phyloP scores from a whole-genome alignment of 192 early-diverging fungal species.

The Mortierella alpina region DNA sequence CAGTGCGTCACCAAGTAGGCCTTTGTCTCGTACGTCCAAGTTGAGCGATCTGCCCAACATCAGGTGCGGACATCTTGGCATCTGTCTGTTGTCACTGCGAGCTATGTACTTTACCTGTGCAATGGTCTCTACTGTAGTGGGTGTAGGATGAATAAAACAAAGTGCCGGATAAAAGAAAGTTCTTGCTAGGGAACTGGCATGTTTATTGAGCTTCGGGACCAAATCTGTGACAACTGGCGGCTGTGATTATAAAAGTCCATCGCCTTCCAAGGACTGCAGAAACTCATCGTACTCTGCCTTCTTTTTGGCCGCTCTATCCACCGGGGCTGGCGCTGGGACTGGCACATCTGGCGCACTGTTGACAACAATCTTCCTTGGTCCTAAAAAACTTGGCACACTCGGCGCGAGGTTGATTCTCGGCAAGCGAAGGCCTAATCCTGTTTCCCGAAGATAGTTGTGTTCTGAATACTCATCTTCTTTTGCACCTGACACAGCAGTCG shows the following conservation, averaged over 20 bases:
- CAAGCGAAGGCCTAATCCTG: slow-evolving; percentile 35
- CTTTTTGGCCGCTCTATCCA: slow-evolving; percentile 41
- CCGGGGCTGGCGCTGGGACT: background rate
- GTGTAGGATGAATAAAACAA: no score
- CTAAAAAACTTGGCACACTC: slow-evolving; percentile 16
- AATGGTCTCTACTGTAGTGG: no score
- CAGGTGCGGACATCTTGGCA: no score
- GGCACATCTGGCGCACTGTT: slow-evolving; percentile 49
- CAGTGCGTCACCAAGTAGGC: no score
- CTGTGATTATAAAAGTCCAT: slow-evolving; percentile 22
- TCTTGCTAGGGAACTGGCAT: background rate
- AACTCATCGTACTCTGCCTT: slow-evolving; percentile 52
- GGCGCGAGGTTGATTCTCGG: slow-evolving; percentile 39
- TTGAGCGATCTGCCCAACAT: no score
- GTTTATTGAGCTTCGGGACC: background rate
- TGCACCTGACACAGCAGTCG: background rate
- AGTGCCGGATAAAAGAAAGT: background rate
- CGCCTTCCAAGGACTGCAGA: slow-evolving; percentile 40
- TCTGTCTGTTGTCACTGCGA: no score
- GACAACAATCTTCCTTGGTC: slow-evolving; percentile 27
- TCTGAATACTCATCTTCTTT: background rate
- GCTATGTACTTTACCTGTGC: no score
- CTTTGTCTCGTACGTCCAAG: no score
- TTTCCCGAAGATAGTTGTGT: slow-evolving; percentile 15
- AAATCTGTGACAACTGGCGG: no score